Evolutionary conservation across 257 asterid genomes (phyloP).

Genomic region (Plectranthus barbatus): DNA sequence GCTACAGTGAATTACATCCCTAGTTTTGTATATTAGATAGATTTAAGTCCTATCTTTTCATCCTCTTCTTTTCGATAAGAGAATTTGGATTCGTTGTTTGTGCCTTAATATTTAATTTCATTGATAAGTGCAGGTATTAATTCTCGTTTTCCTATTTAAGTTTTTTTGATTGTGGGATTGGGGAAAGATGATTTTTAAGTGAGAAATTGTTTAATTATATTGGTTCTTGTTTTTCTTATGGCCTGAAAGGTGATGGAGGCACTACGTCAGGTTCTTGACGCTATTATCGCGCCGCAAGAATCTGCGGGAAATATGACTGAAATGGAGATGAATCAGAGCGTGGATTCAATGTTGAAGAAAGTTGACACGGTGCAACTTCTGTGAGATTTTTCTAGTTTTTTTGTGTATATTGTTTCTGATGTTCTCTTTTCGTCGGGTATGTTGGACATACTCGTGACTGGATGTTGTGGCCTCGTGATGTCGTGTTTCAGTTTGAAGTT

Average conservation of each 20-base stretch:
- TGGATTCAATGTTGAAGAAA: conserved; percentile 34
- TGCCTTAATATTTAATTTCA: not conserved
- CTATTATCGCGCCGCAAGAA: conserved; percentile 9
- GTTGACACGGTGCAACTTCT: conserved; percentile 40
- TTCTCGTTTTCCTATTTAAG: not conserved
- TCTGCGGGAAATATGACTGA: conserved; percentile 4
- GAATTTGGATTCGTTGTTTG: not conserved
- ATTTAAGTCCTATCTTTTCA: too few species aligned
- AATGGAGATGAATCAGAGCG: conserved; percentile 34
- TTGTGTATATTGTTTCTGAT: not conserved
- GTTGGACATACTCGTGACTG: not conserved
- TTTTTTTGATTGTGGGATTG: not conserved
- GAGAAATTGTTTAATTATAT: not conserved
- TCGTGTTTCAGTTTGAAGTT: not conserved
- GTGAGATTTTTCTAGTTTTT: not conserved
- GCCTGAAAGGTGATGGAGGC: conserved; percentile 29
- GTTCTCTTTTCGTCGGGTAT: not conserved
- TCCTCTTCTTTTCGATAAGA: not conserved
- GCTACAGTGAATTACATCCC: too few species aligned
- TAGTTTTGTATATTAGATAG: too few species aligned
- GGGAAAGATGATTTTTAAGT: not conserved
- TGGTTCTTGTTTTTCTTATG: not conserved
- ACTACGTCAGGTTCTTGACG: conserved; percentile 14
- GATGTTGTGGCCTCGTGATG: not conserved
- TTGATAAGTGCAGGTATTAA: not conserved